phyloP scores from a whole-genome alignment of 306 rosid genomes.

The Cicer pinnatifidum region DNA sequence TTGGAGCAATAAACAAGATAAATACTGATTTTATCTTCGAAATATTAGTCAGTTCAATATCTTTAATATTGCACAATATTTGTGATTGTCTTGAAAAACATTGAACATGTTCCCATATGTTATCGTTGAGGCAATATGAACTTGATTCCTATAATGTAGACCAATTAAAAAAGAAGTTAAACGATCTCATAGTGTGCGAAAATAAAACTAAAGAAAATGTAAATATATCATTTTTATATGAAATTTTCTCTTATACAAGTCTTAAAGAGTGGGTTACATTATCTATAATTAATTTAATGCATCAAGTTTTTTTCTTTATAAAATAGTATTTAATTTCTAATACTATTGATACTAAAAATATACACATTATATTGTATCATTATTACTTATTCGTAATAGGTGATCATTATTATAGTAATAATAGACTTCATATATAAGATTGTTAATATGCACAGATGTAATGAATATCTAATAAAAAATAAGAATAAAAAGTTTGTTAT shows the following conservation, averaged over 20 bases:
- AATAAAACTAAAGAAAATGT: background rate
- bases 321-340: no score
- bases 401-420: no score
- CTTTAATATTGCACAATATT: background rate
- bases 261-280: no score
- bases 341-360: no score
- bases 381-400: no score
- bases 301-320: no score
- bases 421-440: no score
- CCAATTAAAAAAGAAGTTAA: background rate
- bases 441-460: background rate
- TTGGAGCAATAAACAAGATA: slow-evolving; percentile 5
- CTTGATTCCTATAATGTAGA: background rate
- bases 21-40: background rate
- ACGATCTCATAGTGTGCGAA: background rate
- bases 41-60: background rate
- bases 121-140: background rate
- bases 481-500: background rate
- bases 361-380: no score
- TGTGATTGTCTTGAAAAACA: background rate
- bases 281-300: no score
- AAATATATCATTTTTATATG: background rate
- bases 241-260: no score
- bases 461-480: background rate
- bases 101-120: background rate